Conservation (phyloP, 2,329 filamentous ascomycete species). For the Ceratocystis eucalypticola region DNA sequence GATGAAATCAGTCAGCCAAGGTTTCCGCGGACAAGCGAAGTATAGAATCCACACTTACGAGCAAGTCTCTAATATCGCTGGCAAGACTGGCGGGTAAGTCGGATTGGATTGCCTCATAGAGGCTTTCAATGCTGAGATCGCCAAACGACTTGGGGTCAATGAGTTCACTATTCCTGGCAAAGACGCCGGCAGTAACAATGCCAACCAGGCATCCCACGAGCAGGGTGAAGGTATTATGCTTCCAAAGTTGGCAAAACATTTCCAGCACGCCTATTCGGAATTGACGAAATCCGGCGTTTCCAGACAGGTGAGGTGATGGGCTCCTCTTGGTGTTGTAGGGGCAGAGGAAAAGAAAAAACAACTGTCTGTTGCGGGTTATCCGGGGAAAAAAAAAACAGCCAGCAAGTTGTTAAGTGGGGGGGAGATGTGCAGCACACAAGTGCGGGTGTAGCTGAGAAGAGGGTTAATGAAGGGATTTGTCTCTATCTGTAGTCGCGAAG, state of each 20-base stretch:
- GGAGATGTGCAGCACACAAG: neutral
- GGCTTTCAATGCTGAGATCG: slow-evolving; percentile 68
- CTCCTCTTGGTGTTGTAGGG: neutral
- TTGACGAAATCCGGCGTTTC: neutral
- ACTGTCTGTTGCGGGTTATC: neutral
- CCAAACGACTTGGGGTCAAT: slow-evolving; percentile 61
- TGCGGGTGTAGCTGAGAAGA: neutral
- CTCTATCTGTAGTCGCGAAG: neutral
- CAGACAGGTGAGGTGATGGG: neutral
- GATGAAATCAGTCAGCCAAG: too few relatives aligned
- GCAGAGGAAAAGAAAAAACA: neutral
- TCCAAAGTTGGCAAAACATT: slow-evolving; percentile 2
- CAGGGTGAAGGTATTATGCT: slow-evolving; percentile 71
- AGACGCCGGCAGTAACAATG: slow-evolving; percentile 74
- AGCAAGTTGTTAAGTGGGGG: neutral
- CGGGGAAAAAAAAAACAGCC: neutral
- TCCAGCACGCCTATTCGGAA: neutral
- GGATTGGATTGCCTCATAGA: slow-evolving; percentile 70
- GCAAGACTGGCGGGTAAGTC: slow-evolving; percentile 65
- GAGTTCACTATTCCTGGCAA: slow-evolving; percentile 77
- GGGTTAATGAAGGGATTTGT: neutral
- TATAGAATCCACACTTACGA: slow-evolving; percentile 40
- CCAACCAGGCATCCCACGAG: slow-evolving; percentile 80
- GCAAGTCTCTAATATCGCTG: slow-evolving; percentile 71
- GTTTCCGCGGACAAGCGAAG: too few relatives aligned